Evolutionary conservation across 164 flowering plant species (phyloP).

Genomic region (Umbilicus rupestris): DNA sequence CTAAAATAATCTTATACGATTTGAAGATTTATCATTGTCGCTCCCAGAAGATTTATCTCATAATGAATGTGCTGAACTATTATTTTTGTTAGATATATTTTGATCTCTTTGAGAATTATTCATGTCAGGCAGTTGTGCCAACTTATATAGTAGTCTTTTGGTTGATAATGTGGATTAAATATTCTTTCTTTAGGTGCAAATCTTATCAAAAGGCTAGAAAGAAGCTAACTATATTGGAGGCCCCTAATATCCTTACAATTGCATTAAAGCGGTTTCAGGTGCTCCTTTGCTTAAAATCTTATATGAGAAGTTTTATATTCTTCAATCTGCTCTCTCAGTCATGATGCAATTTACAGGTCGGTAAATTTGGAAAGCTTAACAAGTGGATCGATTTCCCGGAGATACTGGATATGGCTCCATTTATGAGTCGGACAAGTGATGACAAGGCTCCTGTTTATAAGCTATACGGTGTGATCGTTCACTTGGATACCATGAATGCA

Average conservation of each 20-base stretch:
- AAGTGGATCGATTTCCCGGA: slow-evolving; percentile 72
- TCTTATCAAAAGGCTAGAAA: slow-evolving; percentile 90
- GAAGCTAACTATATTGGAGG: slow-evolving; percentile 73
- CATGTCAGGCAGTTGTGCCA: background rate
- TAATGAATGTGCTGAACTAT: too few species aligned
- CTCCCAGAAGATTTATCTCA: too few species aligned
- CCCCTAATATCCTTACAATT: slow-evolving; percentile 91
- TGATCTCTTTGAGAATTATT: background rate
- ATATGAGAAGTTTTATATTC: background rate
- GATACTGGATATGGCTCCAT: slow-evolving; percentile 63
- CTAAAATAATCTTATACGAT: too few species aligned
- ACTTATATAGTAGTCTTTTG: background rate
- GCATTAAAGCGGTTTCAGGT: slow-evolving; percentile 94
- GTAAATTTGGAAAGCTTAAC: slow-evolving; percentile 89
- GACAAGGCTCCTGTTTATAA: slow-evolving; percentile 67
- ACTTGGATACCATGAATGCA: slow-evolving; percentile 84
- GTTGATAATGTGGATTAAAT: background rate
- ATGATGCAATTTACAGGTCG: slow-evolving; percentile 46
- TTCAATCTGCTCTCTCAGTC: slow-evolving; percentile 6
- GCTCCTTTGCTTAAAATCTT: background rate
- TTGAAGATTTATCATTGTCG: too few species aligned
- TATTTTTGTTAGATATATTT: too few species aligned
- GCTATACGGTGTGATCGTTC: slow-evolving; percentile 91
- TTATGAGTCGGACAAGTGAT: slow-evolving; percentile 52
- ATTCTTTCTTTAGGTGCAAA: slow-evolving; percentile 54